These are phyloP conservation scores for Rhodotorula sphaerocarpa DNA, from an alignment of 768 basidiomycete genomes.

Conservation along the genomic window DNA sequence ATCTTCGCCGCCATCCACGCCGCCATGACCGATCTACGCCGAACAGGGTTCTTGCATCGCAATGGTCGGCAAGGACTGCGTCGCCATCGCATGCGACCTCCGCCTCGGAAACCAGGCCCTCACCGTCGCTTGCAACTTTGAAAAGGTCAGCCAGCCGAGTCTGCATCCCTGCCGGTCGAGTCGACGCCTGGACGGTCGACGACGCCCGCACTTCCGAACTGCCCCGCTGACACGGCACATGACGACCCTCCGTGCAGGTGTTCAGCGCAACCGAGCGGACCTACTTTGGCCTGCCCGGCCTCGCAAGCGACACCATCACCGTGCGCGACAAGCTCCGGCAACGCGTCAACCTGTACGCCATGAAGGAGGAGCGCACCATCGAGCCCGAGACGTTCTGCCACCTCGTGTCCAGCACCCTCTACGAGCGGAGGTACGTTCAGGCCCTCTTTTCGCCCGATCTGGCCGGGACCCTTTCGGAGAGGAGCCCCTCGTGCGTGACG, in stretches of 20 bases:
- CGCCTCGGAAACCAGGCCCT: slow-evolving; percentile 80
- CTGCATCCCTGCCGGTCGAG: neutral
- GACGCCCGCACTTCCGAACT: no score
- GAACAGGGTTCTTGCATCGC: slow-evolving; percentile 90
- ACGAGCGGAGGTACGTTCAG: slow-evolving; percentile 61
- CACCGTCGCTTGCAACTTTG: slow-evolving; percentile 81
- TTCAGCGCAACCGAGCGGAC: slow-evolving; percentile 89
- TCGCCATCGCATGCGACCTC: slow-evolving; percentile 93
- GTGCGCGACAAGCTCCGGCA: slow-evolving; percentile 88
- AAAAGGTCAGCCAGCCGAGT: slow-evolving; percentile 81
- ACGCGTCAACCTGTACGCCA: slow-evolving; percentile 96
- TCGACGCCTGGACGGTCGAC: no score
- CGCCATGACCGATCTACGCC: no score
- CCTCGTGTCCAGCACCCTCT: slow-evolving; percentile 87
- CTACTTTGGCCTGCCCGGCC: slow-evolving; percentile 81
- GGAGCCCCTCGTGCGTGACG: slow-evolving; percentile 20
- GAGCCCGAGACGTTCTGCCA: slow-evolving; percentile 93
- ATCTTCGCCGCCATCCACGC: no score
- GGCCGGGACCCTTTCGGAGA: no score
- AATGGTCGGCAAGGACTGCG: slow-evolving; percentile 98
- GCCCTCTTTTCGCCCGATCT: neutral
- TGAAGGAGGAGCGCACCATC: slow-evolving; percentile 97
- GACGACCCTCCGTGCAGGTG: no score
- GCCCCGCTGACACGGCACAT: no score
- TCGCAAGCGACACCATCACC: slow-evolving; percentile 87